Base-by-base conservation (phyloP, 148 eudicot species). In the Tetragonia tetragonoides region DNA sequence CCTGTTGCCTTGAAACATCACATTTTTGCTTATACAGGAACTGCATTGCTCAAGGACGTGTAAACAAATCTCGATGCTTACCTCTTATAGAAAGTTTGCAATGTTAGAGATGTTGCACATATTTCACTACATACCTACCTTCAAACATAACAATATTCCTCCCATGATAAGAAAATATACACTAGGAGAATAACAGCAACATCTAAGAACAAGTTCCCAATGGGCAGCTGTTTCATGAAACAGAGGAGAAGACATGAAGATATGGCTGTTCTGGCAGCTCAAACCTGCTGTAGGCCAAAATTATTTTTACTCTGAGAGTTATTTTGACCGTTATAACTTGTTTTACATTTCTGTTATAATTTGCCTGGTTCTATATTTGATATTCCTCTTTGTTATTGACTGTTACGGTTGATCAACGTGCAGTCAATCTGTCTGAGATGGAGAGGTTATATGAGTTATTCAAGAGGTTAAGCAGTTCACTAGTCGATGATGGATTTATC, bases 351-450 rank as follows among this genome's bases (percentile, higher is more conserved):
- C 0, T 20, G 7, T 41, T 2, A 41, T 10, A 6, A 6, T 21
- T 24, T n/a, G 1, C 28, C 8, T 21, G 24, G 37, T 40, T 66
- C 10, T 39, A 34, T 15, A 38, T 7, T 10, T 66, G 5, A 62
- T 9, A n/a, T 66, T 20, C 11, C 17, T 64, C 1, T 38, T 38
- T 16, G 16, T 44, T 44, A 44, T 66, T 66, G 39, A 6, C 70
- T 10, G 17, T 4, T 66, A 67, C n/a, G 53, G 21, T 62, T 16
- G 66, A 34, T 62, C 59, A 65, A 64, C 5, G 64, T 88, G 82
- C 92, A 93, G 96, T 91, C 77, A 87, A 87, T 18, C 84, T 88
- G 73, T 85, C 84, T 77, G 91, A 91, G 83, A 90, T 91, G 51
- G 89, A 91, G 83, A 91, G 87, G 68, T 80, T 93, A 56, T 80